Evolutionary conservation across 352 stramenopile genomes (phyloP), one percentile per base, ranked within the genome.

Genomic region (Phytophthora foliorum): DNA sequence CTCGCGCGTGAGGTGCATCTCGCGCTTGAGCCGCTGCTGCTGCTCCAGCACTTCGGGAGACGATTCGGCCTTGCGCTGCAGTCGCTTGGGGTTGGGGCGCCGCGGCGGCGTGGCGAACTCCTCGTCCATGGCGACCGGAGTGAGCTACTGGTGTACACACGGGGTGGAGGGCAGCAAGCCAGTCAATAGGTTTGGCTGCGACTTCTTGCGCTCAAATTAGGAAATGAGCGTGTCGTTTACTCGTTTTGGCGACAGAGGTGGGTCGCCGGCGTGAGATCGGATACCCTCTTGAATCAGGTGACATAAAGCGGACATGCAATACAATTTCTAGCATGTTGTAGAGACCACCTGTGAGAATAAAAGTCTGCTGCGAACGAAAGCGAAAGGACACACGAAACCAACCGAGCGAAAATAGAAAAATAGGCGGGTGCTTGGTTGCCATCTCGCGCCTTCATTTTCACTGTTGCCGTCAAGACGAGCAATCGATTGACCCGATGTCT

Each of bases 1-100:
- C 51, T 95, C 88, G 42, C 82, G 80, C 38, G 67, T 88, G 45
- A 90, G 71, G 59, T 91, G 78, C 42, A 88, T 79, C 51, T 92
- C 83, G 62, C 68, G 82, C 53, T 86, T 88, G 39, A 82, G 66
- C 3, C 81, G 81, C 42, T 78, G 57, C 53, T 78, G 79, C 46
- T 75, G 52, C 19, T 72, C 45, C 31, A 84, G 63, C 17, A 74
- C 50, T 9, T 70, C 58, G 19, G 70, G 61, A 24, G 75, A 72
- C 8, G 82, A 89, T n/a, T 79, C 67, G 31, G 84, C 68, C 59
- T 87, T 86, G 39, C 80, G 81, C 39, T 82, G 77, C 49, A 89
- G 50, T 24, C 84, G 78, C 57, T 85, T 84, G 13, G 61, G 54
- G 24, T 61, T 74, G 10, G 17, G 38, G 42, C 60, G 62, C 19